Conservation (phyloP, 2,329 filamentous ascomycete genomes). For the Beauveria bassiana region DNA sequence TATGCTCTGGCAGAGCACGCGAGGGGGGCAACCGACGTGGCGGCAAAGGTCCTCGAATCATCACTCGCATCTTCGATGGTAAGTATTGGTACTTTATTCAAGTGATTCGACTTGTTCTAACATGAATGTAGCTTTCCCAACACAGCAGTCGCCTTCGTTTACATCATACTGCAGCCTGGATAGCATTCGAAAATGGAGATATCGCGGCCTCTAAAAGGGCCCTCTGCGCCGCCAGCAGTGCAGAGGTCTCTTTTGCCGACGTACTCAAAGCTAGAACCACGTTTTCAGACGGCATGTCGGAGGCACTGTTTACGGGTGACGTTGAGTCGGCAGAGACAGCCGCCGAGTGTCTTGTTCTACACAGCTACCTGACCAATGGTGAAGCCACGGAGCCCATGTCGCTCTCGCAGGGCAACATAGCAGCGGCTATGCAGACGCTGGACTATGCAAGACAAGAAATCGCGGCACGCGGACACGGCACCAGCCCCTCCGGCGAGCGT, state of each 20-base stretch:
- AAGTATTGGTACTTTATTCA: conserved; percentile 11
- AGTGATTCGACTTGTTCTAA: neutral
- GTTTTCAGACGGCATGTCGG: conserved; percentile 47
- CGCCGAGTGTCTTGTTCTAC: conserved; percentile 55
- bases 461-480: conserved; percentile 24
- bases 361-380: conserved; percentile 54
- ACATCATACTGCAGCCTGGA: conserved; percentile 53
- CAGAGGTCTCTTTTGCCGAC: neutral
- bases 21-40: conserved; percentile 48
- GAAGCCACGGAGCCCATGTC: conserved; percentile 37
- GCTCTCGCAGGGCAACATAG: conserved; percentile 46
- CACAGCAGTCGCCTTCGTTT: neutral
- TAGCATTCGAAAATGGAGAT: conserved; percentile 40
- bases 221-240: conserved; percentile 25
- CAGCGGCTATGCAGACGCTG: conserved; percentile 37
- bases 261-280: conserved; percentile 27
- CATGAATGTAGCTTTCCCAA: neutral
- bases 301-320: conserved; percentile 44
- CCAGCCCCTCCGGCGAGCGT: conserved; percentile 45
- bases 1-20: conserved; percentile 67
- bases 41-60: conserved; percentile 58
- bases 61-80: conserved; percentile 41
- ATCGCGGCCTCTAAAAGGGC: conserved; percentile 17
- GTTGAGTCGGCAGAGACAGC: conserved; percentile 42
- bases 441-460: conserved; percentile 36